phyloP scores from a whole-genome alignment of 768 basidiomycete species.

The Lentinula edodes region DNA sequence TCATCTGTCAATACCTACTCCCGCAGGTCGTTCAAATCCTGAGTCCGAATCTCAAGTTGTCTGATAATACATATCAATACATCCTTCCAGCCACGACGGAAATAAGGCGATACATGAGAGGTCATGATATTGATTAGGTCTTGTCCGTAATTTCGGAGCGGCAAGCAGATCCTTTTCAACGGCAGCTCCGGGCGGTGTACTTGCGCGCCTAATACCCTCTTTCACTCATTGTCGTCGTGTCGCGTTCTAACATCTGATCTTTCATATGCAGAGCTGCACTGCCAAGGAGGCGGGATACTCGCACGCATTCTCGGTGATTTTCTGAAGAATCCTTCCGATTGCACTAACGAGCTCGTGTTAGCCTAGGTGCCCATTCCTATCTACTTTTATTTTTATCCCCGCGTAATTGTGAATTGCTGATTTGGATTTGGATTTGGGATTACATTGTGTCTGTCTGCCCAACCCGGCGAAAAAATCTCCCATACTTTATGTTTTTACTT shows the following conservation, averaged over 20 bases:
- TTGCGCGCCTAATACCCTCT: not conserved
- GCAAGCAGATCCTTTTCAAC: not conserved
- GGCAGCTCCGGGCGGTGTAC: not conserved
- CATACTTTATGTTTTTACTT: too few relatives aligned
- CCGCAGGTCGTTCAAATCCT: not conserved
- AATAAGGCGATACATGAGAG: not conserved
- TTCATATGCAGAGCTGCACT: not conserved
- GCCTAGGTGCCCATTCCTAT: not conserved
- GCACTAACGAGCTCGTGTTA: not conserved
- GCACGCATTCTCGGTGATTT: not conserved
- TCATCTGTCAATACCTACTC: not conserved
- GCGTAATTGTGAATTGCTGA: not conserved
- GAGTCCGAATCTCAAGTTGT: not conserved
- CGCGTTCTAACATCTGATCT: not conserved
- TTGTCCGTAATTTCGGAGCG: not conserved
- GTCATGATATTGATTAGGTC: not conserved
- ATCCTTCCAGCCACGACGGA: not conserved
- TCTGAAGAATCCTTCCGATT: not conserved
- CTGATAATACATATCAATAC: not conserved
- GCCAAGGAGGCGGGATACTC: not conserved
- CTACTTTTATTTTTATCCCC: not conserved
- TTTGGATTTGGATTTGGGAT: too few relatives aligned
- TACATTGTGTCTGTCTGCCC: not conserved
- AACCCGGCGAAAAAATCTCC: too few relatives aligned
- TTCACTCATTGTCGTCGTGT: not conserved